phyloP scores from a whole-genome alignment of 371 early-diverging fungal genomes.

The Apophysomyces elegans region DNA sequence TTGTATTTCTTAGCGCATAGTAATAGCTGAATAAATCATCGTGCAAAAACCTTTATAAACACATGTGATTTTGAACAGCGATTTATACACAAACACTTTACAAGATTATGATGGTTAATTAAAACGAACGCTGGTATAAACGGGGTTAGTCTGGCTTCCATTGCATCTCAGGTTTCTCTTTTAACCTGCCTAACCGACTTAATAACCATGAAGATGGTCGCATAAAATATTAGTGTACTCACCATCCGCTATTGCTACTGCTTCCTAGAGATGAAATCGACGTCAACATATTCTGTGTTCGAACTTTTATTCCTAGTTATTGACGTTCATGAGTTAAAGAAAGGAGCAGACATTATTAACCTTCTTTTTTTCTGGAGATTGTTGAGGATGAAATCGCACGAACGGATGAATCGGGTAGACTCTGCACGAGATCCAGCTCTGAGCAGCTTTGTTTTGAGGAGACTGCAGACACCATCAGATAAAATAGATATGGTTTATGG shows the following conservation, averaged over 20 bases:
- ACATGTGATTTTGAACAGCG: no score
- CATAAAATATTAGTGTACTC: not conserved
- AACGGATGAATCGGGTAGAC: not conserved
- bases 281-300: conserved; percentile 31
- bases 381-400: conserved; percentile 4
- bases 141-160: no score
- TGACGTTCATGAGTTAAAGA: conserved; percentile 1
- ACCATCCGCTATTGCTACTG: conserved; percentile 1
- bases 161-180: no score
- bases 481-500: not conserved
- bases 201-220: no score
- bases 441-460: conserved; percentile 33
- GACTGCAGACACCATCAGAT: not conserved
- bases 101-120: no score
- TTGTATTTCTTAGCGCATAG: no score
- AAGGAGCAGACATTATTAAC: not conserved
- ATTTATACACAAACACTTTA: no score
- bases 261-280: conserved; percentile 28
- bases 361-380: conserved; percentile 12
- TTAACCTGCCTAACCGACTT: no score
- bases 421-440: conserved; percentile 41
- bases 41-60: no score
- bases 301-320: conserved; percentile 25
- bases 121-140: no score
- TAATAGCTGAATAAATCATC: no score